Evolutionary conservation across 1,139 yeast genomes (phyloP).

Genomic region (Pichia sp.): DNA sequence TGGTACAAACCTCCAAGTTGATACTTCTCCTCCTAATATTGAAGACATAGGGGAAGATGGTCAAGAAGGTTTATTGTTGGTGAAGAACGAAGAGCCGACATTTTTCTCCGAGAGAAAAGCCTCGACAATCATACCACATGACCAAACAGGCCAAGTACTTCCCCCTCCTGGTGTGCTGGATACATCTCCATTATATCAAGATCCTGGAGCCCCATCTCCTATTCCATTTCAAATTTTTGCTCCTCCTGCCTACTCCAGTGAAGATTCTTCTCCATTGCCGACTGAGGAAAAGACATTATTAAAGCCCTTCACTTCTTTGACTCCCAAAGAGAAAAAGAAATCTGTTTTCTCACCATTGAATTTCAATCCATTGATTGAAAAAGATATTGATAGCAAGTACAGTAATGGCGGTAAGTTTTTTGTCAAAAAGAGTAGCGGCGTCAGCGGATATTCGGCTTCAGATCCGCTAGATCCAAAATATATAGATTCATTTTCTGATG

Average conservation of each 20-base stretch:
- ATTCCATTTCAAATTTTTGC: conserved; percentile 55
- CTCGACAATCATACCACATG: background rate
- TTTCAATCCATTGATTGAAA: conserved; percentile 73
- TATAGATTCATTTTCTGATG: conserved; percentile 1
- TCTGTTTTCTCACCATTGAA: conserved; percentile 76
- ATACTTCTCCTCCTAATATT: conserved; percentile 6
- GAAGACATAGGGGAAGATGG: background rate
- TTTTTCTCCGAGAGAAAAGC: background rate
- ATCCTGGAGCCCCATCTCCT: conserved; percentile 82
- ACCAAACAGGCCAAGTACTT: background rate
- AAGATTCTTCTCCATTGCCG: conserved; percentile 15
- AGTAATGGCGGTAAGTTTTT: conserved; percentile 83
- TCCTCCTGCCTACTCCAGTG: conserved; percentile 24
- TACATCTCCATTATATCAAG: conserved; percentile 52
- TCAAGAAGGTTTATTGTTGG: background rate
- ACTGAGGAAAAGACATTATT: background rate
- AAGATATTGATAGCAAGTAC: conserved; percentile 75
- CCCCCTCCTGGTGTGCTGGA: background rate
- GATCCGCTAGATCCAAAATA: conserved; percentile 1
- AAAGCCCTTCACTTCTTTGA: conserved; percentile 3
- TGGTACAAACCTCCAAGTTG: conserved; percentile 33
- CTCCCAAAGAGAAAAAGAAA: conserved; percentile 30
- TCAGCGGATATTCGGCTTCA: background rate
- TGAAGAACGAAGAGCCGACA: background rate
- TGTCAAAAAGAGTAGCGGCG: conserved; percentile 34